Conservation (phyloP, 441 rosid genomes). For the Theobroma grandiflorum region DNA sequence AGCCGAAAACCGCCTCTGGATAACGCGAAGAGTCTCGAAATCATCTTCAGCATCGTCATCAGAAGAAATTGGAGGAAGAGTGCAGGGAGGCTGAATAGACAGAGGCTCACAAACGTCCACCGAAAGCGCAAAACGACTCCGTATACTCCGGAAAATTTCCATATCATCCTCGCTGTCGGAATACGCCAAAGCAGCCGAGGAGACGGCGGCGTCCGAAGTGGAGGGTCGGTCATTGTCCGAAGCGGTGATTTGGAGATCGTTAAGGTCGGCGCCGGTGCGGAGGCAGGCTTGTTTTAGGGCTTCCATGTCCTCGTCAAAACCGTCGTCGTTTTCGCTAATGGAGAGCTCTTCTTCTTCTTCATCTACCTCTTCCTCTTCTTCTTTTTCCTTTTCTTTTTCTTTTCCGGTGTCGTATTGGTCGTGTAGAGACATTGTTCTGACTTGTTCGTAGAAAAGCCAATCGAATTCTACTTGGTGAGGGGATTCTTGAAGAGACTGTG, state of each 20-base stretch:
- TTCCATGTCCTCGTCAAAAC: constrained; percentile 72
- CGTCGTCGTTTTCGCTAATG: constrained; percentile 48
- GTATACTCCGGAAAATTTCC: constrained; percentile 55
- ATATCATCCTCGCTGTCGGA: constrained; percentile 72
- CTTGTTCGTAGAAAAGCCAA: background rate
- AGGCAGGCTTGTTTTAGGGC: constrained; percentile 76
- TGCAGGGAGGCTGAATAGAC: constrained; percentile 37
- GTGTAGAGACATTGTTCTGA: constrained; percentile 34
- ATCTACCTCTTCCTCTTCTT: constrained; percentile 28
- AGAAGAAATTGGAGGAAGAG: constrained; percentile 35
- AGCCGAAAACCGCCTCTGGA: constrained; percentile 69
- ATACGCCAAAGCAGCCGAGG: constrained; percentile 33
- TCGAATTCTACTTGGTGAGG: background rate
- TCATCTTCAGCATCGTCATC: constrained; percentile 69
- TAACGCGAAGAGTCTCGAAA: constrained; percentile 73
- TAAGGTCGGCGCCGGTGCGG: constrained; percentile 35
- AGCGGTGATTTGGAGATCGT: constrained; percentile 24
- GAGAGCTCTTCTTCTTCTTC: constrained; percentile 37
- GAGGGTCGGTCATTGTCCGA: background rate
- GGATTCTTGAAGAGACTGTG: background rate
- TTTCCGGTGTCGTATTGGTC: constrained; percentile 24
- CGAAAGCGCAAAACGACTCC: constrained; percentile 48
- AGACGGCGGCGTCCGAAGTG: constrained; percentile 20
- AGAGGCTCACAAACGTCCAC: constrained; percentile 43
- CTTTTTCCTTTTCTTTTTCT: too few species aligned